Evolutionary conservation across 2,329 filamentous ascomycete genomes (phyloP).

Genomic region (Apiospora kogelbergensis): DNA sequence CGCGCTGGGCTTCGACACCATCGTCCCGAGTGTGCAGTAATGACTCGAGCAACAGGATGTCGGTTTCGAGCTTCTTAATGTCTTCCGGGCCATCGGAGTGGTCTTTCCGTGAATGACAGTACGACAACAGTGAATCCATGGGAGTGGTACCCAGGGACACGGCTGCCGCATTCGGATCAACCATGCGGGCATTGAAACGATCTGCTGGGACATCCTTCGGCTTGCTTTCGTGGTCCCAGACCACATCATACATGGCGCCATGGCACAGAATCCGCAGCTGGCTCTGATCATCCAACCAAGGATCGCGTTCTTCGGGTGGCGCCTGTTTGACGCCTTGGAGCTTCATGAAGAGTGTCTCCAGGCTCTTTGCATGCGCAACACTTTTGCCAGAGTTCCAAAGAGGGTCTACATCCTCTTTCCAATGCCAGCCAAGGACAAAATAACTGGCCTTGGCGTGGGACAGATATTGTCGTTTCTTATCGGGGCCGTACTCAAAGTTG

Average conservation of each 20-base stretch:
- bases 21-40: conserved; percentile 32
- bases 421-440: conserved; percentile 42
- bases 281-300: conserved; percentile 2
- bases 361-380: not conserved
- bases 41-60: conserved; percentile 27
- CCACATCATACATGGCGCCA: conserved; percentile 38
- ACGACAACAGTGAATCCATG: conserved; percentile 38
- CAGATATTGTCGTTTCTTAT: conserved; percentile 21
- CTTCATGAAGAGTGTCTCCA: not conserved
- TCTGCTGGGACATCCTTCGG: conserved; percentile 34
- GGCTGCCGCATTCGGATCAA: conserved; percentile 9
- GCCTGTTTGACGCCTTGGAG: not conserved
- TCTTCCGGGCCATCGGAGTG: not conserved
- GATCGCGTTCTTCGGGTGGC: no score
- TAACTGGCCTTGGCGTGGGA: conserved; percentile 33
- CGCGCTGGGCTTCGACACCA: conserved; percentile 29
- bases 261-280: conserved; percentile 30
- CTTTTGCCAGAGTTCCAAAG: conserved; percentile 17
- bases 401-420: conserved; percentile 21
- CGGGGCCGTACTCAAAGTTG: conserved; percentile 32
- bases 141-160: conserved; percentile 38
- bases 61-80: conserved; percentile 25
- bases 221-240: conserved; percentile 30
- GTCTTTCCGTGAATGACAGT: conserved; percentile 25
- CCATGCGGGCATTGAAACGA: conserved; percentile 7